phyloP scores from a whole-genome alignment of 2,329 filamentous ascomycete genomes.

The Exophiala sp. region DNA sequence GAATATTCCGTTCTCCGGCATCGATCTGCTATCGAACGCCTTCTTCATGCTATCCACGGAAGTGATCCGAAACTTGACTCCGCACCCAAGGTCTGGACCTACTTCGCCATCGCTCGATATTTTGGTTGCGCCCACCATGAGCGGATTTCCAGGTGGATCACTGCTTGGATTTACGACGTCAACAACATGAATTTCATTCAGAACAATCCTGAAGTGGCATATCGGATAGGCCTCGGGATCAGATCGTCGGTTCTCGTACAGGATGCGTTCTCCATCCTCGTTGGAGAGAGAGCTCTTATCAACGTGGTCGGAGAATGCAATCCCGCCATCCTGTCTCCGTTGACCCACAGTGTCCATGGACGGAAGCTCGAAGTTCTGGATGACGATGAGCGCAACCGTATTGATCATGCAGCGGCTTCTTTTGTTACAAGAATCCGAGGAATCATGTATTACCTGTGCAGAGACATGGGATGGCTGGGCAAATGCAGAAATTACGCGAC shows the following conservation, averaged over 20 bases:
- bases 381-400: conserved; percentile 51
- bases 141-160: conserved; percentile 43
- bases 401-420: conserved; percentile 54
- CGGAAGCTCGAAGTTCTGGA: conserved; percentile 46
- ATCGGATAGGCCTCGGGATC: conserved; percentile 50
- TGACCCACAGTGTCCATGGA: conserved; percentile 37
- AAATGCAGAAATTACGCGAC: conserved; percentile 31
- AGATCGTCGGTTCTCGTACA: conserved; percentile 34
- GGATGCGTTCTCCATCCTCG: conserved; percentile 54
- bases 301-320: conserved; percentile 29
- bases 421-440: conserved; percentile 46
- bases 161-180: conserved; percentile 53
- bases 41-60: conserved; percentile 54
- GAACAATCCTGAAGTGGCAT: conserved; percentile 55
- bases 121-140: conserved; percentile 42
- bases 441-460: conserved; percentile 33
- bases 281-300: conserved; percentile 56
- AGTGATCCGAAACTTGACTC: conserved; percentile 55
- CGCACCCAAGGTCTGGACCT: conserved; percentile 60
- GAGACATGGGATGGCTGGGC: conserved; percentile 38
- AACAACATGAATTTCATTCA: conserved; percentile 57
- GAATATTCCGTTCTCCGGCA: conserved; percentile 63
- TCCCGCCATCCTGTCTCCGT: conserved; percentile 1
- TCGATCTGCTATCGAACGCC: conserved; percentile 55
- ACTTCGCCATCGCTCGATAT: conserved; percentile 57